Base-by-base conservation (phyloP, 257 asterid species). In the Salvia rosmarinus region DNA sequence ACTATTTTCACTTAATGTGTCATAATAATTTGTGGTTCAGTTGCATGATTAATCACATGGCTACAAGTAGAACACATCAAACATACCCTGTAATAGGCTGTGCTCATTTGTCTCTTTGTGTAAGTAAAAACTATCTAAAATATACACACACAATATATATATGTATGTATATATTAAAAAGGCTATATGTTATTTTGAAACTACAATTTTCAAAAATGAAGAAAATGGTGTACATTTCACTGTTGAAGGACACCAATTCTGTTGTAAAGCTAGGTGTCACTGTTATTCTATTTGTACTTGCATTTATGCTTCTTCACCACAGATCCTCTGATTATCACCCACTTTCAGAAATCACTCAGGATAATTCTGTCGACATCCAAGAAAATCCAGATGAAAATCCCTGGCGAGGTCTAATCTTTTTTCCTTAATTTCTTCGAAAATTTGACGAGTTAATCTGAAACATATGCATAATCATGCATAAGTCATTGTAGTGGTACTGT, bases 201-300 rank as follows among this genome's bases (percentile, higher is more conserved):
- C 12, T 50, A 10, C 13, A 49, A n/a, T 12, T 11, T 9, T 4
- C 1, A 58, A 34, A n/a, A 59, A 1, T 64, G 67, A 83, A 75
- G 81, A 82, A 74, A 71, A 60, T 84, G 83, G 37, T 16, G 65
- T 52, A 78, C 67, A 84, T 82, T 80, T 75, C 83, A 39, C 30
- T 81, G 28, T 76, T 67, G 46, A 85, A 79, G 71, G 75, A 73
- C 37, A 87, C 64, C 55, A 86, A 79, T 67, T 73, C 78, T 44
- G 75, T 73, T 69, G 46, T 84, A n/a, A 90, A 88, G 82, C 51
- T 88, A 64, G 90, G 90, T 17, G 56, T 81, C 67, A 79, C 84
- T n/a, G 50, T 87, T 74, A 64, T 92, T 3, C 49, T 86, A 5
- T 74, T 83, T 68, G 91, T 81, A 52, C 83, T 90, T 70, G 84